These are phyloP conservation scores for Cicer judaicum DNA, from an alignment of 306 rosid genomes.

Conservation along the genomic window DNA sequence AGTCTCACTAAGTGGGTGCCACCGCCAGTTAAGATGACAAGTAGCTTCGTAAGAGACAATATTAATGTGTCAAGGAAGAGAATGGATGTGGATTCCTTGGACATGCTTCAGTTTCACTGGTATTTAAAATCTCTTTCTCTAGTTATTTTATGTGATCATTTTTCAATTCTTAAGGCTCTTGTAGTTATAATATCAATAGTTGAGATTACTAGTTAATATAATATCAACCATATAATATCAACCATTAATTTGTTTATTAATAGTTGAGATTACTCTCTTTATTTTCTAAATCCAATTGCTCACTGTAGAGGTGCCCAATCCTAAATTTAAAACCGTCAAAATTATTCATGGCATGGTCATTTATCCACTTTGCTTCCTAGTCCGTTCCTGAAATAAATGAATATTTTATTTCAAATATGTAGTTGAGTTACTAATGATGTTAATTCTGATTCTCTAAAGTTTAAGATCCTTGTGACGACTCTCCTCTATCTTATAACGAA, in stretches of 20 bases:
- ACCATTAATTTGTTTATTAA: too few relatives aligned
- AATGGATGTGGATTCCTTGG: conserved; percentile 93
- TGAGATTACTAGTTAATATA: too few relatives aligned
- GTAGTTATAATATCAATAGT: too few relatives aligned
- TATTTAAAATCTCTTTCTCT: conserved; percentile 40
- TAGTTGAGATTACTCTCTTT: too few relatives aligned
- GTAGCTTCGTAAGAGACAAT: conserved; percentile 82
- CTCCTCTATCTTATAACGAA: conserved; percentile 46
- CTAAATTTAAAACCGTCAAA: conserved; percentile 10
- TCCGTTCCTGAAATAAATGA: conserved; percentile 22
- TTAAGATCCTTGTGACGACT: conserved; percentile 24
- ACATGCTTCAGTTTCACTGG: conserved; percentile 99
- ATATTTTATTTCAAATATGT: conserved; percentile 19
- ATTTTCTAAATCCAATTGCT: too few relatives aligned
- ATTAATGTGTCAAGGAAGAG: conserved; percentile 86
- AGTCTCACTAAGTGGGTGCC: conserved; percentile 99
- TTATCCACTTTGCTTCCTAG: conserved; percentile 30
- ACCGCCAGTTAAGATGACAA: conserved; percentile 95
- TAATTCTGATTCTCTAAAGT: conserved; percentile 7
- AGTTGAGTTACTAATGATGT: conserved; percentile 24
- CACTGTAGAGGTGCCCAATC: too few relatives aligned
- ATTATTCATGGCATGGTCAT: conserved; percentile 30
- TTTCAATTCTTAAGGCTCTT: conserved; percentile 32
- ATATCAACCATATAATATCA: too few relatives aligned
- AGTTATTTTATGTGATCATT: conserved; percentile 26